Conservation (phyloP, 2,329 filamentous ascomycete genomes). For the Pseudogymnoascus sp. region DNA sequence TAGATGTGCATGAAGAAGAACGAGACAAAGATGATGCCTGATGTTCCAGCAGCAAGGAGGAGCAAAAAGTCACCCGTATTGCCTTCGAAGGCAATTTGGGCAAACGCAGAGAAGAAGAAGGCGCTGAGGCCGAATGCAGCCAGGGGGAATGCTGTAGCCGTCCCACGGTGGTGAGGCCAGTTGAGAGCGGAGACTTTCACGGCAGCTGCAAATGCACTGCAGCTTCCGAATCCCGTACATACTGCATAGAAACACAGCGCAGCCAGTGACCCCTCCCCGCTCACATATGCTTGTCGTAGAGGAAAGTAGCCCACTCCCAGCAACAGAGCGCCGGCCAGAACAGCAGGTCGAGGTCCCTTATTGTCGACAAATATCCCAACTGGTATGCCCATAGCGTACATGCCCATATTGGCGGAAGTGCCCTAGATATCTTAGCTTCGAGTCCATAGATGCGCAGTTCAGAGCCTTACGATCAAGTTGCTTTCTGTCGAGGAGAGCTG, state of each 20-base stretch:
- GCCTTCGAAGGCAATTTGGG: conserved; percentile 69
- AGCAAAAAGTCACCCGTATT: conserved; percentile 75
- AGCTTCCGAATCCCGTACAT: conserved; percentile 79
- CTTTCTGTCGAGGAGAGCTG: conserved; percentile 84
- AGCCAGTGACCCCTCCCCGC: conserved; percentile 49
- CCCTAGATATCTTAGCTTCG: conserved; percentile 38
- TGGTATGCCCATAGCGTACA: conserved; percentile 87
- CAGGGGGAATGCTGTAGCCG: conserved; percentile 86
- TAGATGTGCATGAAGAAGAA: conserved; percentile 80
- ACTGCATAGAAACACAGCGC: conserved; percentile 75
- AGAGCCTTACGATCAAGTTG: conserved; percentile 67
- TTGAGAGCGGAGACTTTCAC: conserved; percentile 84
- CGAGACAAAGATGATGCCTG: conserved; percentile 61
- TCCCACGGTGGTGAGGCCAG: conserved; percentile 84
- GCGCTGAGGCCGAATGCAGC: conserved; percentile 91
- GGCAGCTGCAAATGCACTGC: conserved; percentile 78
- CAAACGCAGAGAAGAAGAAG: conserved; percentile 85
- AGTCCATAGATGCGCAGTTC: conserved; percentile 4
- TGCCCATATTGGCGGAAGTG: conserved; percentile 77
- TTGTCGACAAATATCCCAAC: conserved; percentile 80
- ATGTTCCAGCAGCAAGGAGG: conserved; percentile 72
- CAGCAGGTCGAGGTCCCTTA: conserved; percentile 69
- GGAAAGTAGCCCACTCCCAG: conserved; percentile 79
- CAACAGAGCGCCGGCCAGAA: conserved; percentile 63
- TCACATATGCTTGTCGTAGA: conserved; percentile 68